Base-by-base conservation (phyloP, 2,329 filamentous ascomycete genomes). In the Colletotrichum acutatum region DNA sequence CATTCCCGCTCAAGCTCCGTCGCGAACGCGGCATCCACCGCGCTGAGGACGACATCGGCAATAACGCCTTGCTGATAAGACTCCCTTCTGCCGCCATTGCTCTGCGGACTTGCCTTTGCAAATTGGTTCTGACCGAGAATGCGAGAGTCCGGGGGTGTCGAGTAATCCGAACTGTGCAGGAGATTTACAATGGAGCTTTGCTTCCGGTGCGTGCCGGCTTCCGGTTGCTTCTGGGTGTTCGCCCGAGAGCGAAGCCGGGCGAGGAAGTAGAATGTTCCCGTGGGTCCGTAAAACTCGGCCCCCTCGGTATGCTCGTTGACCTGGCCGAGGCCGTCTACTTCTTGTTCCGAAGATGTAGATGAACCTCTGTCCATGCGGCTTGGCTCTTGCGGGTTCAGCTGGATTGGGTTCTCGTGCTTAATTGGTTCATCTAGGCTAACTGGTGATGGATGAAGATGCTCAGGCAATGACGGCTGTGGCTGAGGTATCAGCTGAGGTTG, bases 81-180 rank as follows among this genome's bases (percentile, higher is more conserved):
- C 4, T 63, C 68, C 2, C 46, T 63, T 19, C 63, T 61, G 5
- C 56, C 46, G 5, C 14, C 57, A n/a, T 30, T 54, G 16, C 37
- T 56, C 22, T 65, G 64, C 9, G 71, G 68, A 14, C 68, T 71
- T 1, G 24, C 59, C 42, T 74, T 71, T n/a, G 42, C 67, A 1
- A 56, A 56, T 6, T 66, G 66, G n/a, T 61, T 61, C 1, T 69
- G 66, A 8, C 60, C 71, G 1, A 57, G 42, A 4, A 60, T 49
- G 16, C 71, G 53, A 34, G 61, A 63, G n/a, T 74, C 71, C 32
- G 71, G 68, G 11, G 71, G 56, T 12, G 71, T 71, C 26, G 74
- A 74, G 64, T 76, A 76, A 54, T 76, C 74, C 1, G 74, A 76
- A 57, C 74, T 76, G 34, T 76, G 74, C n/a, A 76, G 65, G 3